Conservation (phyloP, 768 basidiomycete species). For the Amanita jacksonii region DNA sequence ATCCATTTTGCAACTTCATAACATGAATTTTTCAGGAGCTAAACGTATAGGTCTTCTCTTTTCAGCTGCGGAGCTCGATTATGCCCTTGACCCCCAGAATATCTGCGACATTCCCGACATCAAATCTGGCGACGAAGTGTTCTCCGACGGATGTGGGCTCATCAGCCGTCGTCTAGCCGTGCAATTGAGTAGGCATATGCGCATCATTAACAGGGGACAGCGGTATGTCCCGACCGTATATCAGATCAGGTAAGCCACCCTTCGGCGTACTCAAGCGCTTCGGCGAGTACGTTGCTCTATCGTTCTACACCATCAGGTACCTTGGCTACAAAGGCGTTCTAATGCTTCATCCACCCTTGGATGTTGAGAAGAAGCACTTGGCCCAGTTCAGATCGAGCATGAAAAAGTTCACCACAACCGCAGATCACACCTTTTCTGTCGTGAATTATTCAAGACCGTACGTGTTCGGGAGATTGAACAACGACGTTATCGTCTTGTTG, state of each 20-base stretch:
- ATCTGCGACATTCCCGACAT: slow-evolving; percentile 53
- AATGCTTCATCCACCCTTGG: slow-evolving; percentile 56
- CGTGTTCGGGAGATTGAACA: slow-evolving; percentile 57
- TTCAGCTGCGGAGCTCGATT: slow-evolving; percentile 54
- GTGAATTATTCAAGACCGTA: slow-evolving; percentile 57
- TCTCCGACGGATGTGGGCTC: slow-evolving; percentile 64
- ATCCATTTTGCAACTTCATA: not conserved
- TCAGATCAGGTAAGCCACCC: slow-evolving; percentile 56
- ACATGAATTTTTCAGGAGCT: slow-evolving; percentile 35
- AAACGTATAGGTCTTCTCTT: slow-evolving; percentile 63
- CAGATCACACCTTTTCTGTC: slow-evolving; percentile 54
- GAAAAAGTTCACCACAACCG: slow-evolving; percentile 55
- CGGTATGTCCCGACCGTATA: slow-evolving; percentile 55
- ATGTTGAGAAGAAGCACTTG: slow-evolving; percentile 32
- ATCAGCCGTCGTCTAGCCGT: slow-evolving; percentile 44
- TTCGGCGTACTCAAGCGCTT: no score
- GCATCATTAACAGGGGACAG: slow-evolving; percentile 49
- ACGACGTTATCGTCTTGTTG: slow-evolving; percentile 58
- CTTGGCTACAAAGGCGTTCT: slow-evolving; percentile 66
- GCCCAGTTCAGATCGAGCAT: slow-evolving; percentile 59
- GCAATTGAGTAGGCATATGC: slow-evolving; percentile 42
- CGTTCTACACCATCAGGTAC: slow-evolving; percentile 47
- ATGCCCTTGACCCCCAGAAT: slow-evolving; percentile 36
- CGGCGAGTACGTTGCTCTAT: no score
- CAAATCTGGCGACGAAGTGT: slow-evolving; percentile 42